Evolutionary conservation across 495 filamentous ascomycete species (phyloP).

Genomic region (Penicillium ochrochloron): DNA sequence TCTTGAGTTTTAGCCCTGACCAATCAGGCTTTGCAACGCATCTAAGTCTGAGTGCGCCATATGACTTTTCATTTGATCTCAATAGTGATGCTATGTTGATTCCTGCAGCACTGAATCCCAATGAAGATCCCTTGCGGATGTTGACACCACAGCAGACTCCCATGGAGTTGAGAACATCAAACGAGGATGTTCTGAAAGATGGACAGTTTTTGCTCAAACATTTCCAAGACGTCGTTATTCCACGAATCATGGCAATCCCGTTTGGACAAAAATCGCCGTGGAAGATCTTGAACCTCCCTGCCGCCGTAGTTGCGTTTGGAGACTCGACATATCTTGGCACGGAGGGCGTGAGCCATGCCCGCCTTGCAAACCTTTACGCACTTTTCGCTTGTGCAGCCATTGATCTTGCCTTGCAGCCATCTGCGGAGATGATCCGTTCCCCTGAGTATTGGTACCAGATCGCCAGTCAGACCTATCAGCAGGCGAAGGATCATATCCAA

Average conservation of each 20-base stretch:
- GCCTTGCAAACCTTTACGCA: constrained; percentile 39
- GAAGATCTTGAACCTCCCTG: constrained; percentile 39
- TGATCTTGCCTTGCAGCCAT: constrained; percentile 32
- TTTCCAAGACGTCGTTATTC: constrained; percentile 40
- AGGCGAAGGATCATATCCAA: constrained; percentile 41
- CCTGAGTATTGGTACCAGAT: constrained; percentile 33
- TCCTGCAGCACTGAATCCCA: constrained; percentile 5
- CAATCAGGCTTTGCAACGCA: constrained; percentile 22
- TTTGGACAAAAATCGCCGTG: constrained; percentile 40
- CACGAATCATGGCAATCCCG: constrained; percentile 40
- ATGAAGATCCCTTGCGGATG: constrained; percentile 11
- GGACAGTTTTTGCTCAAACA: constrained; percentile 37
- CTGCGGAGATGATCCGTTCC: constrained; percentile 15
- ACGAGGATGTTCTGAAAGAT: constrained; percentile 28
- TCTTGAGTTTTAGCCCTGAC: constrained; percentile 37
- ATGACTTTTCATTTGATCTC: constrained; percentile 26
- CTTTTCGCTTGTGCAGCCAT: constrained; percentile 38
- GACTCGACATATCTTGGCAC: constrained; percentile 39
- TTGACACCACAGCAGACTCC: constrained; percentile 19
- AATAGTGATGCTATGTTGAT: constrained; percentile 15
- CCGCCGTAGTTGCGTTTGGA: constrained; percentile 37
- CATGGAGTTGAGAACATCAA: constrained; percentile 11
- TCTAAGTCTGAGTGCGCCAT: constrained; percentile 25
- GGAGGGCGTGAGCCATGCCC: constrained; percentile 36
- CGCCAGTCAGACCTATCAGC: constrained; percentile 32